Base-by-base conservation (phyloP, 2,329 filamentous ascomycete species). In the Fusarium newnesense region DNA sequence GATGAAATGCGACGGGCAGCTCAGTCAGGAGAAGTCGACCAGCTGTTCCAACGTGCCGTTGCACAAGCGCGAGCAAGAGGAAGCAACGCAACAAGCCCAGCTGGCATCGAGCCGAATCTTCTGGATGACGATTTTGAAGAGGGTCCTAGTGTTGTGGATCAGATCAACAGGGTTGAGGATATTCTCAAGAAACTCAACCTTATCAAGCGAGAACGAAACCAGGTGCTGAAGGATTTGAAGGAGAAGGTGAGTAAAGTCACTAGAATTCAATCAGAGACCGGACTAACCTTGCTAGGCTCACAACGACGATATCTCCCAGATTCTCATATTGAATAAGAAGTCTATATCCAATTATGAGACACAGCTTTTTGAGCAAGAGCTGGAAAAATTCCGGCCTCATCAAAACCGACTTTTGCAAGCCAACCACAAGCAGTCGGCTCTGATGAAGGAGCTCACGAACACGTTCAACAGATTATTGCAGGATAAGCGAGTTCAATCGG, bases 261-360 rank as follows among this genome's bases (percentile, higher is more conserved):
- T 13, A 12, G 36, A 18, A 24, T 12, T 37, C 16, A 43, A 26
- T 26, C 39, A 28, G 50, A 28, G 37, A 8, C 36, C 8, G 7
- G n/a, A 65, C 76, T 79, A 64, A 83, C 65, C 69, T 70, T 53
- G 24, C 5, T 15, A 98, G 96, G 92, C 96, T 60, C 96, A 97
- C 83, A 94, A 93, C 74, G 97, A 99, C 79, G 97, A 99, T 78
- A 99, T 99, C 72, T 98, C 95, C 9, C 96, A 97, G 79, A 95
- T 98, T 18, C 87, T 99, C 68, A 99, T 99, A 63, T 85, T 99
- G 67, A 99, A 99, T 87, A 98, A 98, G 81, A 99, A 98, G 83
- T 93, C 94, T 4, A 96, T 98, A 78, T 89, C 94, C 26, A 97
- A 94, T 78, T 96, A 96, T 78, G 96, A 99, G 81, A 92, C 88